Evolutionary conservation across 2,329 filamentous ascomycete species (phyloP), one percentile per base, ranked within the genome.

Genomic region (Elsinoe batatas): DNA sequence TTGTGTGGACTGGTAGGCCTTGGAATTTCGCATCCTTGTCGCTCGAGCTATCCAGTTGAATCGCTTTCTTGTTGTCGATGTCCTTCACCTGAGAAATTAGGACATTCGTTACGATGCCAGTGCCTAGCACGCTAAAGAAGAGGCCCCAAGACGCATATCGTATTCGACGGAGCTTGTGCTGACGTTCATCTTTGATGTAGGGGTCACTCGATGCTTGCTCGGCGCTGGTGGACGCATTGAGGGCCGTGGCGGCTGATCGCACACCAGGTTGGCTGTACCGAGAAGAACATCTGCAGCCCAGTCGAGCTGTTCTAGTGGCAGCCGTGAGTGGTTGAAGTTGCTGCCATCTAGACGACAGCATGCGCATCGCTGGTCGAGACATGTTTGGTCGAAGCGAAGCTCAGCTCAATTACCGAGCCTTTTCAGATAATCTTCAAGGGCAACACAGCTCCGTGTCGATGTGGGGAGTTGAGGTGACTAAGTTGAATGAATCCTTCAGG

Each of bases 1-100:
- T 77, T 15, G 83, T 69, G 13, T 82, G 71, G 4, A 81, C 76
- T 43, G 78, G 76, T 61, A 80, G 79, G 53, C 77, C 77, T 58
- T 76, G 74, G 57, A 79, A 78, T 15, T 68, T 64, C 5, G 71
- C 61, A 61, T 67, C 65, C 7, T 61, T 59, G 32, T 69, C 63
- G 4, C 63, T 61, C 6, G 64, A 61, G 26, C 68, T 64, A 55
- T 72, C 69, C 33, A 68, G 53, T 57, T 69, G 66, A 30, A 63
- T 59, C 44, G 57, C 58, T 55, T 64, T 59, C 50, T 62, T 53
- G 30, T 60, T 56, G 49, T 64, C 61, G 33, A n/a, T n/a, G n/a
- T n/a, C n/a, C n/a, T n/a, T n/a, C n/a, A n/a, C n/a, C n/a, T n/a
- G n/a, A n/a, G n/a, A n/a, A n/a, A n/a, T n/a, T n/a, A n/a, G n/a